Evolutionary conservation across 176 grass and related monocot species (phyloP).

Genomic region (Lolium rigidum): DNA sequence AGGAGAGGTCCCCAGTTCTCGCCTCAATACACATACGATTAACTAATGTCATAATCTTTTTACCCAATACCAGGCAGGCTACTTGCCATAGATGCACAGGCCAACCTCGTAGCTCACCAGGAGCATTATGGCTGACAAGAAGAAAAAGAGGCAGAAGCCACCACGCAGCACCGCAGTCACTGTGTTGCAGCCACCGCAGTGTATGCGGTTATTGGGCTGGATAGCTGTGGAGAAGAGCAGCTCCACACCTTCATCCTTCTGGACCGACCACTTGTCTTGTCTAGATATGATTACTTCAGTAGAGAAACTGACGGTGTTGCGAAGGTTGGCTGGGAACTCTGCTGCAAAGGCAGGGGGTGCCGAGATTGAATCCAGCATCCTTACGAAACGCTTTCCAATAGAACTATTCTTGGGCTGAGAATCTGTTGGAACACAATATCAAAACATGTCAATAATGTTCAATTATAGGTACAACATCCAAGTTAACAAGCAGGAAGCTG

Average conservation of each 20-base stretch:
- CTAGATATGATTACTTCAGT: constrained; percentile 65
- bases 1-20: constrained; percentile 44
- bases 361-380: constrained; percentile 75
- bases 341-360: constrained; percentile 84
- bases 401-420: constrained; percentile 35
- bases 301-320: constrained; percentile 63
- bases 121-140: constrained; percentile 72
- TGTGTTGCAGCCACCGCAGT: constrained; percentile 45
- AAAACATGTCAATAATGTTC: constrained; percentile 48
- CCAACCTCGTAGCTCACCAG: constrained; percentile 74
- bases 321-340: constrained; percentile 53
- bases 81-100: constrained; percentile 69
- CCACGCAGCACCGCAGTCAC: constrained; percentile 66
- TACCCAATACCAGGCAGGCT: constrained; percentile 40
- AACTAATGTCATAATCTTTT: constrained; percentile 46
- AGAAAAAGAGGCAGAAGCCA: constrained; percentile 82
- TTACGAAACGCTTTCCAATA: constrained; percentile 54
- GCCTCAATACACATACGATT: constrained; percentile 43
- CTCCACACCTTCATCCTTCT: constrained; percentile 57
- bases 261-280: constrained; percentile 46
- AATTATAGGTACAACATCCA: constrained; percentile 9
- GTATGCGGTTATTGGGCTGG: constrained; percentile 54
- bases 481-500: constrained; percentile 22
- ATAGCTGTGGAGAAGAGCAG: constrained; percentile 55
- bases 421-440: constrained; percentile 48